Base-by-base conservation (phyloP, 2,329 filamentous ascomycete genomes). In the Magnaporthiopsis incrustans region DNA sequence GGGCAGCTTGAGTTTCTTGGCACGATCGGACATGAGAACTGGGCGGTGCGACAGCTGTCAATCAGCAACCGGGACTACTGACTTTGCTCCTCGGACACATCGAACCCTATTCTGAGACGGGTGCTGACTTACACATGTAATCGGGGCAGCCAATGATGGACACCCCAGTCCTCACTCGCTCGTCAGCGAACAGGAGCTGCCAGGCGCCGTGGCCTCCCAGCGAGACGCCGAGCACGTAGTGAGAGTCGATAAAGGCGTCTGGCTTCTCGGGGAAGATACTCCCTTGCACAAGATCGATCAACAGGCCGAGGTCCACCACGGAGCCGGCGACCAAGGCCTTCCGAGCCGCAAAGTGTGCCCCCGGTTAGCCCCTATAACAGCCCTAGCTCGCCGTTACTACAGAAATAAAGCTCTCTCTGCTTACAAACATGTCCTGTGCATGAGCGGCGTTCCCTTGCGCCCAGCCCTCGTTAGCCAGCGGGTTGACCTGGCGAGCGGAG, bases 111-210 rank as follows among this genome's bases (percentile, higher is more conserved):
- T 32, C 3, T n/a, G 11, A 30, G n/a, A 57, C 35, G n/a, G n/a
- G n/a, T 15, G 53, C 14, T 32, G 5, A 79, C 74, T 77, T 69
- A 86, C 90, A 81, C 67, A 88, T 85, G 70, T 91, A 97, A 75
- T 99, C 94, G 0, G 93, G 92, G 74, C 92, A 97, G 1, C 94
- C 95, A 63, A 98, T 90, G 30, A 97, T 83, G 3, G 90, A 82
- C 10, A 96, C 86, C 1, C 85, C 92, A 0, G 90, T 88, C n/a
- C 82, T 88, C 64, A 98, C 84, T 67, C 92, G 84, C 25, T 88
- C 85, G 66, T 98, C 93, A 53, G 86, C 83, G 59, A 97, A 84
- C 65, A 97, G 77, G 33, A 87, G 83, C 72, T 96, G 89, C 92
- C 94, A 98, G 1, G 89, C 88, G 15, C 89, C 86, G 74, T 98